Evolutionary conservation across 805 yeast genomes (phyloP).

Genomic region (Yarrowia alimentaria): DNA sequence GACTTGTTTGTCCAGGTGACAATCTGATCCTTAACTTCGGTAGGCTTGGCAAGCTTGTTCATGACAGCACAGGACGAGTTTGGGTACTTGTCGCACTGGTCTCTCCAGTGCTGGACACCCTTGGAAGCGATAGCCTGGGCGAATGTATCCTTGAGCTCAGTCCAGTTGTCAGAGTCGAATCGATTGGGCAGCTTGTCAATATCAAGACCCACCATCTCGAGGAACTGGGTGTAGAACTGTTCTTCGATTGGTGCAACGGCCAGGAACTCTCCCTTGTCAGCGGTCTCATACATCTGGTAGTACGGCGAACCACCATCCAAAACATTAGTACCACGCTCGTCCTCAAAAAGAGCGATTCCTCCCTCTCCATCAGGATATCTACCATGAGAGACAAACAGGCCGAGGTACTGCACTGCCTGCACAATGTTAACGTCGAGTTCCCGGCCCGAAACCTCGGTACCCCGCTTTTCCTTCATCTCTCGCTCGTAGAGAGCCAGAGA

Average conservation of each 20-base stretch:
- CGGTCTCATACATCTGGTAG: conserved; percentile 30
- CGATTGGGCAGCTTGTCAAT: conserved; percentile 9
- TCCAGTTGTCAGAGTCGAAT: conserved; percentile 21
- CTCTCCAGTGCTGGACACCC: conserved; percentile 23
- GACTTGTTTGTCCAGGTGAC: conserved; percentile 20
- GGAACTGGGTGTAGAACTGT: conserved; percentile 29
- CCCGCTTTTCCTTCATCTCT: conserved; percentile 17
- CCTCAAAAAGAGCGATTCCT: conserved; percentile 18
- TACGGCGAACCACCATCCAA: conserved; percentile 31
- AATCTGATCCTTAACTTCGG: conserved; percentile 23
- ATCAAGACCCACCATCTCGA: conserved; percentile 28
- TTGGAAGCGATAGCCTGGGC: neutral
- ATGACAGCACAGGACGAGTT: conserved; percentile 24
- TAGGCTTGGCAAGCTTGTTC: conserved; percentile 15
- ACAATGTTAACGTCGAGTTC: conserved; percentile 30
- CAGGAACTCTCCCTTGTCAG: conserved; percentile 28
- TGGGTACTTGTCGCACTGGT: conserved; percentile 21
- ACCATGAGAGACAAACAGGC: conserved; percentile 26
- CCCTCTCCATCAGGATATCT: conserved; percentile 22
- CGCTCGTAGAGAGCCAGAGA: conserved; percentile 26
- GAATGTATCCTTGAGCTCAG: conserved; percentile 3
- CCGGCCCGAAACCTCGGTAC: conserved; percentile 15
- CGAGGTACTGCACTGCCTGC: conserved; percentile 30
- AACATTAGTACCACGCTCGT: conserved; percentile 29
- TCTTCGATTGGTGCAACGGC: conserved; percentile 31